Conservation (phyloP, 1,284 basidiomycete genomes). For the Ustilago tritici region DNA sequence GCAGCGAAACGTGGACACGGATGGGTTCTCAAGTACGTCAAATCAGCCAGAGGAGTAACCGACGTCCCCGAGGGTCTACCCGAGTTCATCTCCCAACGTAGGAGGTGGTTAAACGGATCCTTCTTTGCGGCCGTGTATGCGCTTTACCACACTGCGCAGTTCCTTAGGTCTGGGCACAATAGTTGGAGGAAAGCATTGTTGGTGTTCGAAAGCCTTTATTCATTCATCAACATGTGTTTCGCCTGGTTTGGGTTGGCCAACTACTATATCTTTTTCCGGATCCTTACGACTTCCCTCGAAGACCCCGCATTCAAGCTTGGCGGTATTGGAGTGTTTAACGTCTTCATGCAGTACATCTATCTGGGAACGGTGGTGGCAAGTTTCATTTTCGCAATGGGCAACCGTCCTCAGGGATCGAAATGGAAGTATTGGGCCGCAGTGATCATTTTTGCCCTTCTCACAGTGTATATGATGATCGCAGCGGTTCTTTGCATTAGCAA, state of each 20-base stretch:
- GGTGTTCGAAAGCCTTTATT: conserved; percentile 86
- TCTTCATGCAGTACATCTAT: conserved; percentile 84
- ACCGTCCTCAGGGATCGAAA: conserved; percentile 87
- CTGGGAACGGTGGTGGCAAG: conserved; percentile 84
- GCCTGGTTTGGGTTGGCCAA: conserved; percentile 92
- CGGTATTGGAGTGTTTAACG: conserved; percentile 83
- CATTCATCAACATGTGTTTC: conserved; percentile 86
- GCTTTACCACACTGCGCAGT: conserved; percentile 79
- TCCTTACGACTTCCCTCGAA: conserved; percentile 89
- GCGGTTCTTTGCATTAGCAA: conserved; percentile 61
- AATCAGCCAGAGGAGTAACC: conserved; percentile 92
- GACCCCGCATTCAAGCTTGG: conserved; percentile 78
- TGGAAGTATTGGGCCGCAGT: conserved; percentile 88
- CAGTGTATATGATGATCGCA: conserved; percentile 79
- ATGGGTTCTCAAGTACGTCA: conserved; percentile 97
- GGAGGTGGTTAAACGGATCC: conserved; percentile 87
- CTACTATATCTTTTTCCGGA: conserved; percentile 95
- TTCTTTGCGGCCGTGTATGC: conserved; percentile 86
- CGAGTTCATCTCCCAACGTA: conserved; percentile 93
- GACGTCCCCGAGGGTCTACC: conserved; percentile 91
- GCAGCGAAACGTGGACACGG: conserved; percentile 88
- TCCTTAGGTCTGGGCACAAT: conserved; percentile 86
- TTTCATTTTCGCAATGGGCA: conserved; percentile 97
- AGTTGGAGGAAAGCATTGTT: conserved; percentile 79
- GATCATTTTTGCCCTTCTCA: conserved; percentile 81